A percentile compares a stretch with the other conserved stretches of the same genome.
These are phyloP conservation scores for Cladosporium sp. DNA, from an alignment of 2,329 filamentous ascomycete genomes.

Conservation along the genomic window DNA sequence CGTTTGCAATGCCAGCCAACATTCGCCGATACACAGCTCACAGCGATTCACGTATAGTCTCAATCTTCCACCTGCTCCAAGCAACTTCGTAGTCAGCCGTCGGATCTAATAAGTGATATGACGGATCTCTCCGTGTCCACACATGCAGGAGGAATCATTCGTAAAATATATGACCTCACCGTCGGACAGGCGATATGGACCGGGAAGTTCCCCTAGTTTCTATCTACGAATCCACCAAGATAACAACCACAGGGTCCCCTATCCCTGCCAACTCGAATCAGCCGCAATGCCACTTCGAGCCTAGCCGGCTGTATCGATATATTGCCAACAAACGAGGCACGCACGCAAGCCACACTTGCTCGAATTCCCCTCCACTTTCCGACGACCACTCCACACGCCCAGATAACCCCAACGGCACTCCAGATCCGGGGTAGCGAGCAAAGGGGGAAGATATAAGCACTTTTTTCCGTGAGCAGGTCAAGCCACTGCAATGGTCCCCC, in stretches of 20 bases:
- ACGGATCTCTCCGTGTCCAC: too few relatives aligned
- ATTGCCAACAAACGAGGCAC: neutral
- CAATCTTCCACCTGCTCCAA: neutral
- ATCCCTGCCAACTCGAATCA: neutral
- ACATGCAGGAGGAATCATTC: too few relatives aligned
- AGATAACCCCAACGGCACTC: constrained; percentile 4
- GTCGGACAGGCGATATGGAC: neutral
- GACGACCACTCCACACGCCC: neutral
- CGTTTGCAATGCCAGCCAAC: neutral
- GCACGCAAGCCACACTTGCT: constrained; percentile 2
- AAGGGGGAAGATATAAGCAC: neutral
- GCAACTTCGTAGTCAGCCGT: too few relatives aligned
- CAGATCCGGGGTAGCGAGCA: constrained; percentile 11
- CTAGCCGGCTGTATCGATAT: neutral
- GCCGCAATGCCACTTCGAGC: neutral
- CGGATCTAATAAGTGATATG: too few relatives aligned
- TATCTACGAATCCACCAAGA: neutral
- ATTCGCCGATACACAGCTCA: neutral
- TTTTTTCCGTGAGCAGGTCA: neutral
- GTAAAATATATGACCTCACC: neutral
- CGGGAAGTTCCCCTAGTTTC: neutral
- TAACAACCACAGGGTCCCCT: neutral
- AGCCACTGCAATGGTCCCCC: neutral
- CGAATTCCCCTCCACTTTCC: constrained; percentile 11
- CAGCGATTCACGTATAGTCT: neutral